Evolutionary conservation across 257 asterid species (phyloP), one percentile per base, ranked within the genome.

Genomic region (Solanum arcanum): DNA sequence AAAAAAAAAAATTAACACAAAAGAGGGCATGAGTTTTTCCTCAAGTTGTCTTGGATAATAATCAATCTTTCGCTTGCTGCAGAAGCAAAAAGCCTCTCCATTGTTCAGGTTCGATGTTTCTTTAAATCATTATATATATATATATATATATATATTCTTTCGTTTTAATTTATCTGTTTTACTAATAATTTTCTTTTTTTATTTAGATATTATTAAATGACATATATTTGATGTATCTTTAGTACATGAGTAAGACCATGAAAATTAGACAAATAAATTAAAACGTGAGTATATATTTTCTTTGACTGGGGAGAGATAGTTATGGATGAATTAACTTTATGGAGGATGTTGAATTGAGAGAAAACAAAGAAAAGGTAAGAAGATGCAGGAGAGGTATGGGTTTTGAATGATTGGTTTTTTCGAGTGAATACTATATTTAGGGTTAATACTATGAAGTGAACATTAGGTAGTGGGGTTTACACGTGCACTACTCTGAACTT

Each of bases 401-500:
- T 14, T 47, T 80, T 80, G 59, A 80, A 39, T 81, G 35, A 41
- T 81, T 81, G 85, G 29, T 18, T 39, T 39, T 86, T 29, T 81
- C 60, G 62, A 80, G 11, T 85, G 84, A 78, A 31, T 49, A 49
- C 44, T 49, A 49, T 49, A 80, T 49, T 81, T 47, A 81, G 85
- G 85, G 85, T 29, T 81, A 81, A 81, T 81, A 81, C 85, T 81
- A 81, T 81, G 85, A 81, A 81, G 68, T 47, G 85, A 42, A 85
- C 91, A 84, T 87, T 90, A 92, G 90, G 70, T 46, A 81, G 70
- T 90, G 73, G 86, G 84, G 92, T 13, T 49, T 86, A 94, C 97
- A 95, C 98, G 97, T 94, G 98, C 95, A 87, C 81, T 88, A 46
- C 88, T 86, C 91, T 90, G 87, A 90, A 92, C 62, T 86, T 90